A percentile compares a stretch with the other conserved stretches of the same genome.
Conservation (phyloP, 345 rosid genomes). For the Leavenworthia alabamica region DNA sequence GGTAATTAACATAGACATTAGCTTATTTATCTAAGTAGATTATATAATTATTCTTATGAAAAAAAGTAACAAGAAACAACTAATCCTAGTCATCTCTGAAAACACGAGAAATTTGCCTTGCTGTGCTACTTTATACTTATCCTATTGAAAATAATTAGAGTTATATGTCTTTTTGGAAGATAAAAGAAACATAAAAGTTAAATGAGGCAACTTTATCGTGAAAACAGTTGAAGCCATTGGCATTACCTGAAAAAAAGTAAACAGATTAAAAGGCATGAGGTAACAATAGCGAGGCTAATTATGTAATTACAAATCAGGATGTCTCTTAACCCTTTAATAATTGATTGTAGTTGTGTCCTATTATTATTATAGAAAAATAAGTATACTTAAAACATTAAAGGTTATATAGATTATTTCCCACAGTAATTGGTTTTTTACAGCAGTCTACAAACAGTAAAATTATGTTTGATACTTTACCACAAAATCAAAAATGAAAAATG, state of each 20-base stretch:
- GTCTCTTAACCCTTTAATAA: neutral
- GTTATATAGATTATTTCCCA: neutral
- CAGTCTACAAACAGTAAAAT: neutral
- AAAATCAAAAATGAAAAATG: no score
- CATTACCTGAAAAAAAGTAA: conserved; percentile 9
- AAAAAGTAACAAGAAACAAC: conserved; percentile 6
- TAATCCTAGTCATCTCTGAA: conserved; percentile 18
- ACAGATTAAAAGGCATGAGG: neutral
- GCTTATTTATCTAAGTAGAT: neutral
- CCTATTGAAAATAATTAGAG: neutral
- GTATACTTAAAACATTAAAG: neutral
- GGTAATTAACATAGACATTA: neutral
- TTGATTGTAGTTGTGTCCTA: neutral
- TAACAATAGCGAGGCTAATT: conserved; percentile 1
- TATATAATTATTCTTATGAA: neutral
- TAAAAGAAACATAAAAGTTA: neutral
- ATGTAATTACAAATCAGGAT: neutral
- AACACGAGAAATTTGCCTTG: conserved; percentile 20
- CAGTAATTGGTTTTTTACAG: neutral
- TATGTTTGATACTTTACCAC: no score
- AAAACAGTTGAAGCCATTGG: conserved; percentile 28
- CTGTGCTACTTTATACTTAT: neutral
- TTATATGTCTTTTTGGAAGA: neutral
- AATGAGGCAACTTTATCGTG: conserved; percentile 22
- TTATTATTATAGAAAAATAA: neutral